Conservation (phyloP, 163 green algal genomes). For the Scenedesmus sp. region DNA sequence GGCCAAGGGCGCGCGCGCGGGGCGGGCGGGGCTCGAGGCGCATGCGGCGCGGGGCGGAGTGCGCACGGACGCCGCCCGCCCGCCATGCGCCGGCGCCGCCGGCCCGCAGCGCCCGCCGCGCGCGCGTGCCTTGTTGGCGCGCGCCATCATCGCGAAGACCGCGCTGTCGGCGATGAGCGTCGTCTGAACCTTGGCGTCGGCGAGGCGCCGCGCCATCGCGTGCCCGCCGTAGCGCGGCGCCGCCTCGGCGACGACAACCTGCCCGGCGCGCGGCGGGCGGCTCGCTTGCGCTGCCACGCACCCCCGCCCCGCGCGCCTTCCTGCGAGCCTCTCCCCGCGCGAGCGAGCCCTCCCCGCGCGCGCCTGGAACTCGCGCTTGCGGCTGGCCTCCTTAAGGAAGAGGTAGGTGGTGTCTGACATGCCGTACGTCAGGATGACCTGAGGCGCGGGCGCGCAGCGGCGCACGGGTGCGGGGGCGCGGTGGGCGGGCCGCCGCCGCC, state of each 20-base stretch:
- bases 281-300: neutral
- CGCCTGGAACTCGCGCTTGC: conserved; percentile 94
- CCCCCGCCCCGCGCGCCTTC: no score
- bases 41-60: no score
- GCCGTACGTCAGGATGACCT: conserved; percentile 91
- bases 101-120: no score
- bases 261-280: neutral
- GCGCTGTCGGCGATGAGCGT: conserved; percentile 92
- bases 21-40: no score
- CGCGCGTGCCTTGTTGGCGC: conserved; percentile 88
- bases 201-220: conserved; percentile 83
- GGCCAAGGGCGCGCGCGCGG: neutral
- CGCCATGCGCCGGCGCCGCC: no score
- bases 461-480: no score
- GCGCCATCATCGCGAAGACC: conserved; percentile 98
- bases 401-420: conserved; percentile 82
- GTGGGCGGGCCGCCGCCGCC: no score
- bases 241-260: conserved; percentile 96
- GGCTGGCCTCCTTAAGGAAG: conserved; percentile 90
- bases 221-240: conserved; percentile 84
- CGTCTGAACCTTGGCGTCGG: conserved; percentile 82
- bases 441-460: neutral
- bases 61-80: no score
- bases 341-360: neutral
- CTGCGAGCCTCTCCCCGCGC: neutral